Percentiles rank a stretch among this genome's conserved stretches.
Evolutionary conservation across 176 grass and related monocot species (phyloP).

Genomic region (Rhynchospora breviuscula): DNA sequence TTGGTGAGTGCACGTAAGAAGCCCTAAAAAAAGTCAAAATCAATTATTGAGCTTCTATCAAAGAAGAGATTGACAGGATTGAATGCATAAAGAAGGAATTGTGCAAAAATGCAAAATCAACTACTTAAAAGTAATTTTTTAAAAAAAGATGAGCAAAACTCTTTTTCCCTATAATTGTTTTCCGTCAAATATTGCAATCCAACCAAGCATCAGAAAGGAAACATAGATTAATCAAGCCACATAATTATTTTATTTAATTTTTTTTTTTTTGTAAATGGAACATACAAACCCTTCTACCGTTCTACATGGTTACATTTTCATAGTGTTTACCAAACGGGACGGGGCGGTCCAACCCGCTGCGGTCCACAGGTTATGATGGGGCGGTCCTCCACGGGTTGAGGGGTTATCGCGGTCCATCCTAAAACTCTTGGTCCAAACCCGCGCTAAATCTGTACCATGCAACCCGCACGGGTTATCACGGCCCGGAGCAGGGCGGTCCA

Average conservation of each 20-base stretch:
- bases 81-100: background rate
- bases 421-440: no score
- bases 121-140: background rate
- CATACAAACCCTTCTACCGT: background rate
- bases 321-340: no score
- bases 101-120: background rate
- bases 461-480: no score
- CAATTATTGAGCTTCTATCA: constrained; percentile 10
- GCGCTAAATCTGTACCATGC: no score
- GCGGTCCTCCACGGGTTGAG: no score
- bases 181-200: background rate
- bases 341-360: no score
- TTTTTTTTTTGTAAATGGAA: background rate
- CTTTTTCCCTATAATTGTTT: background rate
- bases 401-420: no score
- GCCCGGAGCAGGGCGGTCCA: no score
- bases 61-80: constrained; percentile 4
- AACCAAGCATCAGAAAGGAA: constrained; percentile 2
- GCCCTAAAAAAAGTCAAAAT: background rate
- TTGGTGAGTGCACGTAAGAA: background rate
- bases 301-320: no score
- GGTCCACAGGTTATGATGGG: no score
- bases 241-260: no score
- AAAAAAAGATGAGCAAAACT: background rate
- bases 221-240: background rate